Percentiles rank a stretch among this genome's conserved stretches.
These are phyloP conservation scores for Malassezia cuniculi DNA, from an alignment of 1,284 basidiomycete species.

Conservation along the genomic window DNA sequence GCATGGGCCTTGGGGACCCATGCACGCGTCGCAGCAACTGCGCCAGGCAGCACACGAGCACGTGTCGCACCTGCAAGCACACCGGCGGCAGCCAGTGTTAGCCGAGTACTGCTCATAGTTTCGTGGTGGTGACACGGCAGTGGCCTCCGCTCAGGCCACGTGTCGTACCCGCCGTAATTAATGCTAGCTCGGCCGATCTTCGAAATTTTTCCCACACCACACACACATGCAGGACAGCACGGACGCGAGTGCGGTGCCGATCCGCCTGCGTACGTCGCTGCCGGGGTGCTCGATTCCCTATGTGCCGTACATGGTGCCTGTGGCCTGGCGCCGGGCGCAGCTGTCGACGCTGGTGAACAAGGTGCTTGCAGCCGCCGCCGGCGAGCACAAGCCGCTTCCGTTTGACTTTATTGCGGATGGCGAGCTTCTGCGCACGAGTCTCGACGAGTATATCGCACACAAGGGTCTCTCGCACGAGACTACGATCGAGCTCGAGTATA, in stretches of 20 bases:
- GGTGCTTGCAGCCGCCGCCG: conserved; percentile 57
- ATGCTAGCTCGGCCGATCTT: no score
- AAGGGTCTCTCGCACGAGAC: conserved; percentile 61
- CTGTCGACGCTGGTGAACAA: conserved; percentile 97
- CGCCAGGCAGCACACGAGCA: no score
- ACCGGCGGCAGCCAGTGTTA: no score
- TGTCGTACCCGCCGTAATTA: no score
- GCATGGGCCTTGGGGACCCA: no score
- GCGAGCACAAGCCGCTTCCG: conserved; percentile 54
- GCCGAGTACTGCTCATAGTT: no score
- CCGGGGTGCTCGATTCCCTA: conserved; percentile 14
- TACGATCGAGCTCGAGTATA: conserved; percentile 83
- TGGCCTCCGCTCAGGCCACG: no score
- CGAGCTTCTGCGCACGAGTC: conserved; percentile 60
- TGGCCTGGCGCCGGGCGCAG: conserved; percentile 80
- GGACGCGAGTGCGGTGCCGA: conserved; percentile 5
- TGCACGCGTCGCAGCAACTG: no score
- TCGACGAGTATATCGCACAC: conserved; percentile 66
- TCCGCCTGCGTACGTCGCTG: conserved; percentile 13
- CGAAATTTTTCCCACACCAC: conserved; percentile 1
- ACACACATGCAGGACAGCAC: neutral
- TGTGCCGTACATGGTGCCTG: conserved; percentile 77
- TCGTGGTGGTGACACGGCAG: no score
- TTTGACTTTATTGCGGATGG: conserved; percentile 87
- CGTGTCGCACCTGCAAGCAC: no score